A percentile compares a stretch with the other conserved stretches of the same genome.
Conservation (phyloP, 2,329 filamentous ascomycete genomes). For the Penicillium crustosum region DNA sequence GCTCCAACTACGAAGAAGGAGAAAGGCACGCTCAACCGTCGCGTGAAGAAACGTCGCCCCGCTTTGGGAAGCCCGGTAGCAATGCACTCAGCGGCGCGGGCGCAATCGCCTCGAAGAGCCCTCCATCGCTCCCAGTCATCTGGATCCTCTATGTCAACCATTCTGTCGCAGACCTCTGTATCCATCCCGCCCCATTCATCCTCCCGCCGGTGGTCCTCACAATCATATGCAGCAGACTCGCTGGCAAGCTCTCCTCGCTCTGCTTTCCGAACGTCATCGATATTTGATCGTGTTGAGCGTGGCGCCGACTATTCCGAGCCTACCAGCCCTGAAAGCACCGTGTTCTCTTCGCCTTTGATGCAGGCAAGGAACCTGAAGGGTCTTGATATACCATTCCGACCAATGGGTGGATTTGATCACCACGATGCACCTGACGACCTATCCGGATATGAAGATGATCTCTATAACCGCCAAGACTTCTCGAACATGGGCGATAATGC, state of each 20-base stretch:
- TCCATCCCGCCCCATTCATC: conserved; percentile 53
- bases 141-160: conserved; percentile 53
- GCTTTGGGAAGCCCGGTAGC: conserved; percentile 56
- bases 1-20: conserved; percentile 54
- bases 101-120: conserved; percentile 27
- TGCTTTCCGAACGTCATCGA: conserved; percentile 65
- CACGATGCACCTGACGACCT: conserved; percentile 14
- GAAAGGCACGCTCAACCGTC: conserved; percentile 54
- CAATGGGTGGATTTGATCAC: conserved; percentile 22
- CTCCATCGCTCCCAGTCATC: conserved; percentile 41
- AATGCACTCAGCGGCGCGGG: conserved; percentile 34
- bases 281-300: conserved; percentile 73
- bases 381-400: conserved; percentile 56
- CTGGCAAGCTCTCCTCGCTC: conserved; percentile 79
- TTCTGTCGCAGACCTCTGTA: conserved; percentile 63
- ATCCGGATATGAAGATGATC: conserved; percentile 22
- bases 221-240: conserved; percentile 56
- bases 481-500: conserved; percentile 18
- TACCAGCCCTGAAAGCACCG: conserved; percentile 76
- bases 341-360: conserved; percentile 63
- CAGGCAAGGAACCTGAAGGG: conserved; percentile 60
- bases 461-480: conserved; percentile 15
- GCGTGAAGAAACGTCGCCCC: conserved; percentile 71
- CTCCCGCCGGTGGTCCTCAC: conserved; percentile 36
- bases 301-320: conserved; percentile 69